Evolutionary conservation across 2,329 filamentous ascomycete genomes (phyloP).

Genomic region (Calonectria pauciramosa): DNA sequence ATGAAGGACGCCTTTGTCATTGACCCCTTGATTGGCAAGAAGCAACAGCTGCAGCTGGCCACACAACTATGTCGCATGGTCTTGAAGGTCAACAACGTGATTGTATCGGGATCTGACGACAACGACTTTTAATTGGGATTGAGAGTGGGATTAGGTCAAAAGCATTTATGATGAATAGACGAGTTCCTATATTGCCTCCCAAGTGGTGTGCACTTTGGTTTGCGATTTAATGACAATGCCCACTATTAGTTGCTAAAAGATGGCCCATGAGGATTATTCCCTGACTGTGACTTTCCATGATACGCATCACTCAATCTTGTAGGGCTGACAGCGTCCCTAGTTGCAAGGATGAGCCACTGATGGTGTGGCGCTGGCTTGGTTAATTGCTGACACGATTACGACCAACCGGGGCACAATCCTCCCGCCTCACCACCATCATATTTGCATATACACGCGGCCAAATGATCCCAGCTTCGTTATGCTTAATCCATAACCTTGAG

Average conservation of each 20-base stretch:
- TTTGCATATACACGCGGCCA: too few species aligned
- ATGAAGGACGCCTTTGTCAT: constrained; percentile 99
- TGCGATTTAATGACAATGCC: constrained; percentile 1
- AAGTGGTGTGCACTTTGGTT: neutral
- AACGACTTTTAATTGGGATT: constrained; percentile 79
- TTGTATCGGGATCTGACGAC: constrained; percentile 88
- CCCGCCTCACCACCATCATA: neutral
- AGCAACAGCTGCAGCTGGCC: constrained; percentile 94
- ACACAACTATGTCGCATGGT: constrained; percentile 99
- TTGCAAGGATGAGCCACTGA: neutral
- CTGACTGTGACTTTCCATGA: neutral
- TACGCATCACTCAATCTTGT: neutral
- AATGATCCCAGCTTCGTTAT: neutral
- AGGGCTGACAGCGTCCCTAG: neutral
- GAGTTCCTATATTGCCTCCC: constrained; percentile 24
- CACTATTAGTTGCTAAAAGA: neutral
- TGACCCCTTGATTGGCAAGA: constrained; percentile 97
- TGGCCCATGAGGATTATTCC: constrained; percentile 8
- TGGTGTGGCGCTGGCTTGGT: neutral
- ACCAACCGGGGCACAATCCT: neutral
- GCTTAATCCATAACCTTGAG: neutral
- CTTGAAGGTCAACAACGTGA: constrained; percentile 96
- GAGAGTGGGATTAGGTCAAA: constrained; percentile 44
- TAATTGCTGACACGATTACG: constrained; percentile 1
- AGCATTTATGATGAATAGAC: constrained; percentile 42